Percentiles rank a stretch among this genome's conserved stretches.
Evolutionary conservation across 2,329 filamentous ascomycete species (phyloP).

Genomic region (Trichoderma oligosporum): DNA sequence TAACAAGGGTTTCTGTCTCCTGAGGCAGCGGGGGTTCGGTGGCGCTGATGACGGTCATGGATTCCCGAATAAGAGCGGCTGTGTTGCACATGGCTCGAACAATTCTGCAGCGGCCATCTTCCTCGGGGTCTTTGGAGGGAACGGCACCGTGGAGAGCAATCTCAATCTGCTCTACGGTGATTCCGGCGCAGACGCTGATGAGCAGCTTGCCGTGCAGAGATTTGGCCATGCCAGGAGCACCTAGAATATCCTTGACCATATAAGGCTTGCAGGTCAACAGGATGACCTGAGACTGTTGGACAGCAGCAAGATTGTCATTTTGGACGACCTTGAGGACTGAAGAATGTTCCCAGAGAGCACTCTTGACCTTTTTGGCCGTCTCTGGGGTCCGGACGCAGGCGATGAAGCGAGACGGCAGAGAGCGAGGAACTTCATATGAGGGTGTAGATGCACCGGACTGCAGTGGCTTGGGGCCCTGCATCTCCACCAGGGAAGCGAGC

Average conservation of each 20-base stretch:
- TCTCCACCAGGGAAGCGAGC: conserved; percentile 61
- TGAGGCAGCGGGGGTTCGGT: conserved; percentile 55
- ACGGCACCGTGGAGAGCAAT: conserved; percentile 56
- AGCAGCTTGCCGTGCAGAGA: conserved; percentile 76
- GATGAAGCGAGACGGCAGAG: conserved; percentile 71
- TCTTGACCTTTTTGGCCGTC: conserved; percentile 64
- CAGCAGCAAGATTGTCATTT: conserved; percentile 67
- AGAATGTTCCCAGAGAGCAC: conserved; percentile 61
- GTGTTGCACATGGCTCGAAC: conserved; percentile 85
- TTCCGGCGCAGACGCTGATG: conserved; percentile 76
- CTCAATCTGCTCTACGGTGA: conserved; percentile 66
- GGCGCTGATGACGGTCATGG: conserved; percentile 75
- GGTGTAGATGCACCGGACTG: conserved; percentile 45
- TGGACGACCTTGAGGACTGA: conserved; percentile 62
- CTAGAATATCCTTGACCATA: conserved; percentile 65
- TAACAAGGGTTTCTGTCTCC: conserved; percentile 55
- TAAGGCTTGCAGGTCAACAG: conserved; percentile 79
- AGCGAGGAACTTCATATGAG: conserved; percentile 47
- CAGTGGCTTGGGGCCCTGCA: conserved; percentile 45
- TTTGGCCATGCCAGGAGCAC: conserved; percentile 62
- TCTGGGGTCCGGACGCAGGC: conserved; percentile 72
- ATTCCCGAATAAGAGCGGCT: conserved; percentile 71
- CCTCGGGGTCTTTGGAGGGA: conserved; percentile 43
- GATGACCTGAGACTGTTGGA: conserved; percentile 66
- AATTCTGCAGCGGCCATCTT: conserved; percentile 55